Percentiles rank a stretch among this genome's conserved stretches.
Evolutionary conservation across 2,329 filamentous ascomycete species (phyloP).

Genomic region (Metarhizium humberi): DNA sequence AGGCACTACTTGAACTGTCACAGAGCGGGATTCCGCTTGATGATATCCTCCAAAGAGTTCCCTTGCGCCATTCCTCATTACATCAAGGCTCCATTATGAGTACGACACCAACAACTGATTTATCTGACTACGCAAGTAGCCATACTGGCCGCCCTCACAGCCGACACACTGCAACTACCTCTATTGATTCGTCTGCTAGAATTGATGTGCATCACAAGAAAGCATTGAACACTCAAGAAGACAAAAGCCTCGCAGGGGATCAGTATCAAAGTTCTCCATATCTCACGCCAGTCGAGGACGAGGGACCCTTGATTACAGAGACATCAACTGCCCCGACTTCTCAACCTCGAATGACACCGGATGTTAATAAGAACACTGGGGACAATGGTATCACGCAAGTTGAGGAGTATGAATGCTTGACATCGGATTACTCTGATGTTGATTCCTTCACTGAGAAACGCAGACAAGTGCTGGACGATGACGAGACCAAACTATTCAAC

Average conservation of each 20-base stretch:
- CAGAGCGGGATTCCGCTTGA: not conserved
- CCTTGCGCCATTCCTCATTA: slow-evolving; percentile 9
- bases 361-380: not conserved
- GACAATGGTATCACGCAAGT: not conserved
- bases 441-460: slow-evolving; percentile 21
- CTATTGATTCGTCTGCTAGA: slow-evolving; percentile 23
- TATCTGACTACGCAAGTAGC: slow-evolving; percentile 30
- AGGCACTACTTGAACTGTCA: slow-evolving; percentile 3
- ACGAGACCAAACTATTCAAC: slow-evolving; percentile 28
- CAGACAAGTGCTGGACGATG: slow-evolving; percentile 13
- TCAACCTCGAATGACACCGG: not conserved
- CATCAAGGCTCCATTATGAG: slow-evolving; percentile 31
- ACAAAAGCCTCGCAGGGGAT: slow-evolving; percentile 1
- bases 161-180: slow-evolving; percentile 34
- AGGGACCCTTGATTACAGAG: not conserved
- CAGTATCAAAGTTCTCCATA: slow-evolving; percentile 1
- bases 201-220: slow-evolving; percentile 8
- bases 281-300: not conserved
- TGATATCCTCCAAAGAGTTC: slow-evolving; percentile 3
- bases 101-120: slow-evolving; percentile 25
- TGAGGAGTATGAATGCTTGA: slow-evolving; percentile 7
- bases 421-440: slow-evolving; percentile 17
- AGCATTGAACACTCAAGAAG: not conserved
- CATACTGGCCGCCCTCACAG: slow-evolving; percentile 29
- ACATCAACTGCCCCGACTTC: not conserved